A percentile compares a stretch with the other conserved stretches of the same genome.
Conservation (phyloP, 768 basidiomycete genomes). For the Paxillus involutus region DNA sequence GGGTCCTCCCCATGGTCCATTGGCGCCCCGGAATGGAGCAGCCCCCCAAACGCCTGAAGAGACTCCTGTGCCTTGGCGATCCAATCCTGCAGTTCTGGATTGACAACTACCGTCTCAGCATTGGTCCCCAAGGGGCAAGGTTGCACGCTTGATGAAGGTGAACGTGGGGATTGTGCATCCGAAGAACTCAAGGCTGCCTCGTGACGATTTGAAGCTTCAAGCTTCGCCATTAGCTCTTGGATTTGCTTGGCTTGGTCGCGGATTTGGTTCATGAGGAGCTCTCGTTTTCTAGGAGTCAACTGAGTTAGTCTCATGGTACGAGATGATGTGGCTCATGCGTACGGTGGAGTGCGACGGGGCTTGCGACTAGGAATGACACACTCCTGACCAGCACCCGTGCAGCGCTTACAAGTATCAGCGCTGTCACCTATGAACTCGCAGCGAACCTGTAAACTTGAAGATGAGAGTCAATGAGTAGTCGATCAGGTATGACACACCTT, state of each 20-base stretch:
- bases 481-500: conserved; percentile 34
- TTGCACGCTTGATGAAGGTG: conserved; percentile 26
- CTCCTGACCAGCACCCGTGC: conserved; percentile 66
- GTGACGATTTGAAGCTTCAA: conserved; percentile 47
- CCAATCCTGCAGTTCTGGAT: conserved; percentile 72
- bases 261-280: conserved; percentile 75
- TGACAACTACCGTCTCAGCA: conserved; percentile 32
- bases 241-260: conserved; percentile 74
- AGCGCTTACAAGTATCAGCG: conserved; percentile 70
- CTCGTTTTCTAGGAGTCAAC: conserved; percentile 60
- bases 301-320: neutral
- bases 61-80: conserved; percentile 71
- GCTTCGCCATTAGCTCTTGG: conserved; percentile 65
- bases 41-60: conserved; percentile 64
- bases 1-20: conserved; percentile 43
- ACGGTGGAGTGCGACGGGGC: conserved; percentile 79
- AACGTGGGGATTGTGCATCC: conserved; percentile 36
- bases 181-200: conserved; percentile 23
- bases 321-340: conserved; percentile 28
- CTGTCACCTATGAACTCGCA: conserved; percentile 75
- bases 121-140: conserved; percentile 23
- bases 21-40: conserved; percentile 63
- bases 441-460: conserved; percentile 51
- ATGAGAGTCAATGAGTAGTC: neutral
- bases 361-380: conserved; percentile 84